Evolutionary conservation across 108 stramenopile genomes (phyloP), one percentile per base, ranked within the genome.

Genomic region (Bacterosira constricta): DNA sequence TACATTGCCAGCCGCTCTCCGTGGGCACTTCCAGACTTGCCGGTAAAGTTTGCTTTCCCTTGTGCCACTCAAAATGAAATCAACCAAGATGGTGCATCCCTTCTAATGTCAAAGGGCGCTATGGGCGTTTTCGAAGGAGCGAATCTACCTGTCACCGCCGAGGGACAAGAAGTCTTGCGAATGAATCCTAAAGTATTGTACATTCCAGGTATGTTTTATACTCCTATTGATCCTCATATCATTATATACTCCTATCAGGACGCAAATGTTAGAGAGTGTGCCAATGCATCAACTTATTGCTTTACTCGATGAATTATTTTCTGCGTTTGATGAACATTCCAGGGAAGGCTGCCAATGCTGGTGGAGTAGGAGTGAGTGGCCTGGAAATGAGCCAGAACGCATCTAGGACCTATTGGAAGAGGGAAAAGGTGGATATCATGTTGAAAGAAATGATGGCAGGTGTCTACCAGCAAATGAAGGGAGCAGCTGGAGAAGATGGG

Each of bases 41-140:
- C 50, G 23, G 51, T 77, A 18, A 84, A 93, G 53, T 76, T 89
- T 47, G 92, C 92, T 2, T 80, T 90, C 56, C 92, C 92, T 0
- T 93, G 89, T 62, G 92, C 92, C 5, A 93, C 92, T 25, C 92
- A 93, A 65, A 93, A 93, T 80, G 92, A 93, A 83, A 83, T 93
- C 20, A 69, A 90, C 59, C 55, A 75, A 27, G 64, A 77, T 10
- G 83, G 63, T 34, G 88, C 87, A 17, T 32, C 60, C 15, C 69
- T 54, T 9, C 37, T 93, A 42, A 56, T 93, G 9, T 73, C 85
- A 52, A 85, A 84, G 36, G 91, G 91, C 4, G 49, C 67, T 21
- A 49, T 73, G 35, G 87, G 85, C 2, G 81, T 92, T 4, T 77
- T 82, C 26, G 91, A 92, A 55, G 91, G 91, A 12, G 91, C 91